Percentiles rank a stretch among this genome's conserved stretches.
Evolutionary conservation across 129 eudicot species (phyloP).

Genomic region (Ambrosia trifida): DNA sequence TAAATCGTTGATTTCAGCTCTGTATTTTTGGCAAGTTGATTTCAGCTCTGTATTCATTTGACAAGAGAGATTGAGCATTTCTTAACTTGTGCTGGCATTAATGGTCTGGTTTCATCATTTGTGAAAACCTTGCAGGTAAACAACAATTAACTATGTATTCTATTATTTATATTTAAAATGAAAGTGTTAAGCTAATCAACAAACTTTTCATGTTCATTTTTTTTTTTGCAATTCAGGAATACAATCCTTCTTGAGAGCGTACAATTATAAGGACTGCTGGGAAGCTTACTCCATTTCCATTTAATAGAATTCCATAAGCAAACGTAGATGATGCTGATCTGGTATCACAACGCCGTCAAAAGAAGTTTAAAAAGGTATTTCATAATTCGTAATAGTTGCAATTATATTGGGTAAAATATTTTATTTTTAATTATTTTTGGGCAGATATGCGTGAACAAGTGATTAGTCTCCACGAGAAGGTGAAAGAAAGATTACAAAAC

Average conservation of each 20-base stretch:
- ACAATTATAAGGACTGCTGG: slow-evolving; percentile 96
- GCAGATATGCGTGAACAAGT: slow-evolving; percentile 60
- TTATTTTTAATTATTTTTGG: slow-evolving; percentile 4
- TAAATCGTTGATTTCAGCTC: too few relatives aligned
- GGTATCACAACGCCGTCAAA: slow-evolving; percentile 78
- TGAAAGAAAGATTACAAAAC: slow-evolving; percentile 56
- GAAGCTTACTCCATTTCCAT: slow-evolving; percentile 86
- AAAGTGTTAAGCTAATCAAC: slow-evolving; percentile 8
- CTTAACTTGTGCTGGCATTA: slow-evolving; percentile 73
- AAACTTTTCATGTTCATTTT: not conserved
- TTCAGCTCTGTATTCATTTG: too few relatives aligned
- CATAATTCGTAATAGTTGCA: slow-evolving; percentile 15
- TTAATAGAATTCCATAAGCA: slow-evolving; percentile 70
- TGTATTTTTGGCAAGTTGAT: too few relatives aligned
- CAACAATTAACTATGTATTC: not conserved
- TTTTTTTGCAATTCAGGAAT: slow-evolving; percentile 56
- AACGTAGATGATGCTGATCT: slow-evolving; percentile 40
- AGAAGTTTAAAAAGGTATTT: slow-evolving; percentile 72
- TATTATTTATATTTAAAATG: not conserved
- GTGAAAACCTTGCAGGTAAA: slow-evolving; percentile 83
- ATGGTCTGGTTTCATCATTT: slow-evolving; percentile 79
- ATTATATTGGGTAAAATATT: not conserved
- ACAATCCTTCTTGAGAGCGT: slow-evolving; percentile 92
- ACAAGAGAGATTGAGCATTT: too few relatives aligned
- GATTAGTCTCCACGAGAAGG: slow-evolving; percentile 59